These are phyloP conservation scores for Eucalyptus paniculata DNA, from an alignment of 345 rosid species.

Conservation along the genomic window DNA sequence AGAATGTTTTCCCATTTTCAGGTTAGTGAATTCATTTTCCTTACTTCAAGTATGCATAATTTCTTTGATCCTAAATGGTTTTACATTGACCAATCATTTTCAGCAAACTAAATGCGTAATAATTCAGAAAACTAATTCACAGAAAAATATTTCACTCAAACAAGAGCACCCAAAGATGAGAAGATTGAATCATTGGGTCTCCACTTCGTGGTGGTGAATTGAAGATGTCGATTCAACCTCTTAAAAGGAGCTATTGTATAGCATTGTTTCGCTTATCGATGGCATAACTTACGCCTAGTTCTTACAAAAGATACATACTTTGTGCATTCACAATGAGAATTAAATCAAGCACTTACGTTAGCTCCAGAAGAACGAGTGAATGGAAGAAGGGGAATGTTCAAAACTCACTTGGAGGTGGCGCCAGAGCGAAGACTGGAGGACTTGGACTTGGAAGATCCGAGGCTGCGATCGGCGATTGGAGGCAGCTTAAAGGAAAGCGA, in stretches of 20 bases:
- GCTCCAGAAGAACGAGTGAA: neutral
- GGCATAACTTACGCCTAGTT: neutral
- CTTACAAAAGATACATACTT: neutral
- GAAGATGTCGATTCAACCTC: neutral
- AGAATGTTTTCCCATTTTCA: neutral
- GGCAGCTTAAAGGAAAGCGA: neutral
- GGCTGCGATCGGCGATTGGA: neutral
- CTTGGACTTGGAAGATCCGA: neutral
- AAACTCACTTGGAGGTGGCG: neutral
- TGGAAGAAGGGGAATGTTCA: neutral
- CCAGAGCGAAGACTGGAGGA: neutral
- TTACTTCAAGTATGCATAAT: neutral
- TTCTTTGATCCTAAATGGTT: neutral
- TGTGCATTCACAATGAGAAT: neutral
- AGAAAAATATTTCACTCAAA: accelerated
- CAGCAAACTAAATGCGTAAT: too few species aligned
- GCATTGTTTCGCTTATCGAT: too few species aligned
- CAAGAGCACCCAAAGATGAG: neutral
- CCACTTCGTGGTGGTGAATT: neutral
- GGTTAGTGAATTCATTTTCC: too few species aligned
- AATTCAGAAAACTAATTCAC: too few species aligned
- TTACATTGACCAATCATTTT: neutral
- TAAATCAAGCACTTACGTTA: neutral
- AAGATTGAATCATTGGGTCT: neutral
- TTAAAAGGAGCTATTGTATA: neutral